Evolutionary conservation across 1,284 basidiomycete genomes (phyloP).

Genomic region (Sporisorium exsertum): DNA sequence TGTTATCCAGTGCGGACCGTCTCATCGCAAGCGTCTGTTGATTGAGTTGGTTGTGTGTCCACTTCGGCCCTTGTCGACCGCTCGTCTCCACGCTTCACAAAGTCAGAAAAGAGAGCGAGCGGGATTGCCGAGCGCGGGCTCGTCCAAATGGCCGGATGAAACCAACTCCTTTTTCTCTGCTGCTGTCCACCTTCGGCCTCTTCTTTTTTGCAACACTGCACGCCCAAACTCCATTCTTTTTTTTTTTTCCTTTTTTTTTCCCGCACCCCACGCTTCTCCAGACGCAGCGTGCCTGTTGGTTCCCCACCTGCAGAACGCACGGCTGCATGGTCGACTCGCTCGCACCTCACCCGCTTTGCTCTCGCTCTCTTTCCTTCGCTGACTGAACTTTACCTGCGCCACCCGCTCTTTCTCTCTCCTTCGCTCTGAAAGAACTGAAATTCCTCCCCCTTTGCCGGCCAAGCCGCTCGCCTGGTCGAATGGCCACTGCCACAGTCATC

Average conservation of each 20-base stretch:
- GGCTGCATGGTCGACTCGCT: neutral
- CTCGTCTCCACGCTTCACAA: neutral
- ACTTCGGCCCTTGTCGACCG: neutral
- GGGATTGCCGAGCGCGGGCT: neutral
- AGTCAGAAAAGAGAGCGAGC: neutral
- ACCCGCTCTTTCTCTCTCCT: neutral
- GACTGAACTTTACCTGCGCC: conserved; percentile 12
- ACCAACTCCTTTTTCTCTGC: neutral
- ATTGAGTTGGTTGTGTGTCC: neutral
- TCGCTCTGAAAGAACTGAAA: neutral
- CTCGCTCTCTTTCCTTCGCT: neutral
- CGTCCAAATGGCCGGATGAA: neutral
- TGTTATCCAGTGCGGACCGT: neutral
- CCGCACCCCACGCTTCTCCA: conserved; percentile 7
- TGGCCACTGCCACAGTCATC: conserved; percentile 7
- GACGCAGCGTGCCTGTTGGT: conserved; percentile 5
- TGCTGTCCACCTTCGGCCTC: conserved; percentile 13
- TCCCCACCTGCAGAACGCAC: neutral
- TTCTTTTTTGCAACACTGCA: conserved; percentile 4
- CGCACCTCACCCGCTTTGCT: neutral
- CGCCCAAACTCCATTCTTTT: neutral
- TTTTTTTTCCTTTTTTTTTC: neutral
- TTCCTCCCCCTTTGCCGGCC: conserved; percentile 8
- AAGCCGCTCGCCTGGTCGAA: conserved; percentile 8
- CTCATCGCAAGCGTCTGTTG: neutral